phyloP scores from a whole-genome alignment of 805 yeast species.

The Naumovozyma dairenensis region DNA sequence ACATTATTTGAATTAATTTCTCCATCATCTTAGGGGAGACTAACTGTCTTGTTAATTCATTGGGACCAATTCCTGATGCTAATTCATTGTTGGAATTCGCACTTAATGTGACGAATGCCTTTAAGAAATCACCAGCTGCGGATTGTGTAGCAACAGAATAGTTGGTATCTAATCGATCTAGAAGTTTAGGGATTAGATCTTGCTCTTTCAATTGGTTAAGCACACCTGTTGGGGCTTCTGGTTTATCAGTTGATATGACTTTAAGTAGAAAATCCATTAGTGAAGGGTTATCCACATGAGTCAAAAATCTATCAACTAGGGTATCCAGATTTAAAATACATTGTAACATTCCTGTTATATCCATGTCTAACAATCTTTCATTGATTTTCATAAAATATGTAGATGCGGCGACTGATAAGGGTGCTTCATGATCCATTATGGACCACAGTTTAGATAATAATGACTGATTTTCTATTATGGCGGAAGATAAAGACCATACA shows the following conservation, averaged over 20 bases:
- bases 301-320: constrained; percentile 69
- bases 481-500: constrained; percentile 86
- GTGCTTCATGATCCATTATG: constrained; percentile 56
- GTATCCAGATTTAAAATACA: constrained; percentile 58
- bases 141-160: constrained; percentile 66
- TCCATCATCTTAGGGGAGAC: constrained; percentile 65
- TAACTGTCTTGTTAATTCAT: constrained; percentile 81
- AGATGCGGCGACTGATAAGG: constrained; percentile 65
- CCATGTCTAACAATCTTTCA: constrained; percentile 81
- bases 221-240: constrained; percentile 80
- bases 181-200: constrained; percentile 57
- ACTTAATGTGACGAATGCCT: constrained; percentile 86
- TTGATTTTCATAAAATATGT: constrained; percentile 85
- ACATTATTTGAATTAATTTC: constrained; percentile 64
- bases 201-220: constrained; percentile 68
- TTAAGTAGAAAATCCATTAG: constrained; percentile 86
- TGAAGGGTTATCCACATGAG: constrained; percentile 85
- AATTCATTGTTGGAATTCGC: constrained; percentile 83
- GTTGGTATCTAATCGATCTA: constrained; percentile 56
- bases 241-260: constrained; percentile 85
- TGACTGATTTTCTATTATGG: constrained; percentile 65
- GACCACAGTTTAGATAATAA: constrained; percentile 69
- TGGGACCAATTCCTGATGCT: constrained; percentile 90
- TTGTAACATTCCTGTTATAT: constrained; percentile 64
- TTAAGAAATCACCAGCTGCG: constrained; percentile 88